These are phyloP conservation scores for Talaromyces sp. DNA, from an alignment of 2,329 filamentous ascomycete species.

Conservation along the genomic window DNA sequence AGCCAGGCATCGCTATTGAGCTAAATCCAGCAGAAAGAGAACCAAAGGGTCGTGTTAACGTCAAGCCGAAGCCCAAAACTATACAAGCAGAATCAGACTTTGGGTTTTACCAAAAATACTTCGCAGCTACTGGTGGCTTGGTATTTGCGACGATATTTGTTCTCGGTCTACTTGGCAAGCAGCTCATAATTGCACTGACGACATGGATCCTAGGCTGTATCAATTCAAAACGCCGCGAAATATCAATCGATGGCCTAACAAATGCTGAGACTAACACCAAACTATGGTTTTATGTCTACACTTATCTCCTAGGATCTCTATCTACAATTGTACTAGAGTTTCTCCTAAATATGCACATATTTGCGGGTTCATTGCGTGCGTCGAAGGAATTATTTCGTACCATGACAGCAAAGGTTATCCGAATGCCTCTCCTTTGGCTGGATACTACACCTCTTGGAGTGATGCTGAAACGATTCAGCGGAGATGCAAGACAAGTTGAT, in stretches of 20 bases:
- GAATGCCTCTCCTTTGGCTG: slow-evolving; percentile 71
- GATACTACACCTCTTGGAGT: slow-evolving; percentile 75
- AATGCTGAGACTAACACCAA: background rate
- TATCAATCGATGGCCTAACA: background rate
- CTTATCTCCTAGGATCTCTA: background rate
- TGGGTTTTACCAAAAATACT: background rate
- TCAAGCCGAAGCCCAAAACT: background rate
- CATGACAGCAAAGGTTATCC: slow-evolving; percentile 64
- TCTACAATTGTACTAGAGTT: background rate
- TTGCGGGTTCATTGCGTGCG: slow-evolving; percentile 56
- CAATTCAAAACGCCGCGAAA: background rate
- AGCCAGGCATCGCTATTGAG: background rate
- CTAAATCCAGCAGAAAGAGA: background rate
- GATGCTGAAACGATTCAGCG: slow-evolving; percentile 73
- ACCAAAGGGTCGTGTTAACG: background rate
- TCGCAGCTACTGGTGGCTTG: background rate
- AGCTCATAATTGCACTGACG: background rate
- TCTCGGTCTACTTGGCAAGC: background rate
- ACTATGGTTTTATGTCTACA: background rate
- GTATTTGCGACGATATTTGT: slow-evolving; percentile 32
- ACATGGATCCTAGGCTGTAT: background rate
- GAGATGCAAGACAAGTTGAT: slow-evolving; percentile 65
- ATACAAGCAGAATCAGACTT: background rate
- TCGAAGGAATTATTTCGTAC: slow-evolving; percentile 66
- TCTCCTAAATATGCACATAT: background rate